Base-by-base conservation (phyloP, 2,329 filamentous ascomycete genomes). In the Cordyceps farinosa region DNA sequence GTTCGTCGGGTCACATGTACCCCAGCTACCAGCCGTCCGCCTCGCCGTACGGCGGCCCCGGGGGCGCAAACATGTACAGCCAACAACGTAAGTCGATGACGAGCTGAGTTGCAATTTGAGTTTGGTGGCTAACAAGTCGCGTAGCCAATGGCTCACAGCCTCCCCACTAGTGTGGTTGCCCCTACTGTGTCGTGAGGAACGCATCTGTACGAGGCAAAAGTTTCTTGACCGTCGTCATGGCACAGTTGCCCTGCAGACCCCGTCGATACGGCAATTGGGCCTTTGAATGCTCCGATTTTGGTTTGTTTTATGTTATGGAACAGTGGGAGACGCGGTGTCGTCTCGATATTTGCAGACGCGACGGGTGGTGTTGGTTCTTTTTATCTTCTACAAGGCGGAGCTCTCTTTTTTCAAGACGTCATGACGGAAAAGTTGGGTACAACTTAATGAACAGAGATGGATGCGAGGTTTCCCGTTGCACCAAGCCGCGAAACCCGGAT, bases 11-110 rank as follows among this genome's bases (percentile, higher is more conserved):
- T 63, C 79, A 81, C 63, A 79, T 81, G 71, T 83, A 84, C 66
- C 73, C 77, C 47, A 78, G 73, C 67, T 84, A 84, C 70, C 77
- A 79, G 60, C 80, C 81, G 32, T 78, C 81, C 52, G 22, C 22
- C 22, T 82, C 81, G 15, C 80, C 80, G 8, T 83, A 84, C 64
- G 80, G 78, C 56, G 22, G 22, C 22, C 22, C 22, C 22, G 22
- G 22, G 22, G 22, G 22, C 22, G 22, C 22, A 22, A 78, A 80
- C 71, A 81, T 85, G 76, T 85, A 85, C 68, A 81, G 71, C 72
- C 82, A 82, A 72, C 78, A 22, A 22, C 22, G 81, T 78, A 73
- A 52, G 59, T 42, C 22, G 22, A 48, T 30, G 54, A 57, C 11
- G 54, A 32, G n/a, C 4, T 11, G 53, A 44, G 10, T 30, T 40